phyloP scores from a whole-genome alignment of 176 grass and related monocot species.

The Eleusine coracana region DNA sequence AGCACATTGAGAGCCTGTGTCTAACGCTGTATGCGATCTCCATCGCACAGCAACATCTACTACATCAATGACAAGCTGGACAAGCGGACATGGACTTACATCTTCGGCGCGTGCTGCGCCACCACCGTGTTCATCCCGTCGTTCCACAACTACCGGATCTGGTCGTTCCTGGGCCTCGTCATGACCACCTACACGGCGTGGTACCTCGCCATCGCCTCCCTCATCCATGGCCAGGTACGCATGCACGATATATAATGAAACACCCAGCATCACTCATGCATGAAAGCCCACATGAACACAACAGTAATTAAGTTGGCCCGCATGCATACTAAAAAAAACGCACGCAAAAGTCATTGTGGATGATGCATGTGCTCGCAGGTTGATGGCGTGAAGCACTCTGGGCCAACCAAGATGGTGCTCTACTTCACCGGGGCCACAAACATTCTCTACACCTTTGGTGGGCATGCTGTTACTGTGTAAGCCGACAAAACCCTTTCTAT shows the following conservation, averaged over 20 bases:
- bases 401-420: constrained; percentile 91
- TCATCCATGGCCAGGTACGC: constrained; percentile 90
- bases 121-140: constrained; percentile 99
- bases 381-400: constrained; percentile 92
- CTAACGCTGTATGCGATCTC: not conserved
- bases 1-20: not conserved
- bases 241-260: not conserved
- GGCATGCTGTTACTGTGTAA: constrained; percentile 99
- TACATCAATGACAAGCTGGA: constrained; percentile 99
- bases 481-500: constrained; percentile 45
- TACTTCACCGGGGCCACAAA: constrained; percentile 99
- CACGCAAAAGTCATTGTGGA: not conserved
- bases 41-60: constrained; percentile 86
- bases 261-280: no score
- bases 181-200: constrained; percentile 99
- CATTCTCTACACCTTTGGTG: constrained; percentile 99
- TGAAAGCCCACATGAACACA: no score
- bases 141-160: constrained; percentile 99
- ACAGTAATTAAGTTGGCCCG: no score
- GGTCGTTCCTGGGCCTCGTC: constrained; percentile 94
- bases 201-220: constrained; percentile 94
- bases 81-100: constrained; percentile 99
- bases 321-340: no score
- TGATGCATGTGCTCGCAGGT: constrained; percentile 52
- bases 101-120: constrained; percentile 97